These are phyloP conservation scores for Ensete glaucum DNA, from an alignment of 176 grass and related monocot genomes.

Conservation along the genomic window DNA sequence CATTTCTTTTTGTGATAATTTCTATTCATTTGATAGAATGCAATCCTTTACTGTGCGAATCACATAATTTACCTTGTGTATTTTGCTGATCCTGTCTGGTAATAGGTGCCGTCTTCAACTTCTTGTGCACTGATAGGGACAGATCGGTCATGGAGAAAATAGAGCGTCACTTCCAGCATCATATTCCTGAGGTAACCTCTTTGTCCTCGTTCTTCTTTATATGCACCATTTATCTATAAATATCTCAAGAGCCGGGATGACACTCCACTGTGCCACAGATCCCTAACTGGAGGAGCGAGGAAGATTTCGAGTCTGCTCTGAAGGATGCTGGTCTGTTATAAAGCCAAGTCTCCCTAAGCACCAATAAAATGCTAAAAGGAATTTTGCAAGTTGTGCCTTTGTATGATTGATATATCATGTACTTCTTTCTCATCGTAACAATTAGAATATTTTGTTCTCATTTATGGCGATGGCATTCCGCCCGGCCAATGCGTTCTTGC, in stretches of 20 bases:
- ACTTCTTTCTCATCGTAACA: not conserved
- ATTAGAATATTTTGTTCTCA: not conserved
- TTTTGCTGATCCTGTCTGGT: conserved; percentile 4
- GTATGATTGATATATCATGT: not conserved
- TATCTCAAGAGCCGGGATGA: not conserved
- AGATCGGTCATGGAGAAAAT: conserved; percentile 77
- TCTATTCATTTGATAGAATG: too few relatives aligned
- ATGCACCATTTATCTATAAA: not conserved
- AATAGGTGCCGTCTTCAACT: conserved; percentile 94
- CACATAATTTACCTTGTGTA: not conserved
- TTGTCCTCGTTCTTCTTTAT: not conserved
- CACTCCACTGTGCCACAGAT: conserved; percentile 21
- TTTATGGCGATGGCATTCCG: not conserved
- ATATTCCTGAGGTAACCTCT: conserved; percentile 9
- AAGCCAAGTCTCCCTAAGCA: not conserved
- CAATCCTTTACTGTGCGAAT: too few relatives aligned
- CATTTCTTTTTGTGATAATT: too few relatives aligned
- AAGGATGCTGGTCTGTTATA: conserved; percentile 79
- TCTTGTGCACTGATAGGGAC: conserved; percentile 60
- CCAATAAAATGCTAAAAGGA: too few relatives aligned
- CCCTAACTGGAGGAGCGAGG: conserved; percentile 65
- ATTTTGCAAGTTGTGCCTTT: not conserved
- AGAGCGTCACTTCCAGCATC: conserved; percentile 61
- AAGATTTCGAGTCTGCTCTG: conserved; percentile 73
- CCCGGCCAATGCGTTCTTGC: too few relatives aligned